A percentile compares a stretch with the other conserved stretches of the same genome.
phyloP scores from a whole-genome alignment of 805 yeast genomes.

The Yueomyces sinensis region DNA sequence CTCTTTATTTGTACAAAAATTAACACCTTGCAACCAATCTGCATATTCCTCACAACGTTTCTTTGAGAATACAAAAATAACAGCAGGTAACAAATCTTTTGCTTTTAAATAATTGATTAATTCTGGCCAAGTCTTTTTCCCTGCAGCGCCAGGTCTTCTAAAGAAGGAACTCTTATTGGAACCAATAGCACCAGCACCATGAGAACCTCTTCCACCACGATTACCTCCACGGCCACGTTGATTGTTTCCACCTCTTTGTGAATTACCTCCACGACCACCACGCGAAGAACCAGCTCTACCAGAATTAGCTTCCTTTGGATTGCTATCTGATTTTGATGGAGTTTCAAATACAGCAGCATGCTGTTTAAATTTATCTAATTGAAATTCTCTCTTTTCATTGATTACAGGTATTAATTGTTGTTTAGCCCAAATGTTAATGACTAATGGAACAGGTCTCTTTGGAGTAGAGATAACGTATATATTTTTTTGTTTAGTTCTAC shows the following conservation, averaged over 20 bases:
- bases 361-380: constrained; percentile 46
- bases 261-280: constrained; percentile 19
- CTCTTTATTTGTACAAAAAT: constrained; percentile 74
- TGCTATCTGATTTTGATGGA: constrained; percentile 17
- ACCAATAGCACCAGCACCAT: constrained; percentile 30
- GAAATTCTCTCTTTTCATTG: constrained; percentile 58
- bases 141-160: constrained; percentile 36
- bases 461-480: constrained; percentile 94
- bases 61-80: constrained; percentile 85
- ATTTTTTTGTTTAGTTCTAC: constrained; percentile 90
- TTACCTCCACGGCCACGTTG: constrained; percentile 18
- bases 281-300: constrained; percentile 22
- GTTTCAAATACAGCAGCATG: constrained; percentile 42
- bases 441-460: constrained; percentile 92
- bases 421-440: constrained; percentile 76
- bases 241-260: constrained; percentile 13
- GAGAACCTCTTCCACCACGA: constrained; percentile 21
- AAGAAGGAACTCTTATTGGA: constrained; percentile 25
- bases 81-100: constrained; percentile 75
- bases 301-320: constrained; percentile 10
- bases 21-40: constrained; percentile 54
- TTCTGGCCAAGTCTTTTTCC: constrained; percentile 64
- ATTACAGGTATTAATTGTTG: constrained; percentile 59
- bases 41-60: constrained; percentile 92
- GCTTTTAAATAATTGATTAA: constrained; percentile 58